A percentile compares a stretch with the other conserved stretches of the same genome.
Conservation (phyloP, 495 filamentous ascomycete genomes). For the Lophium mytilinum region DNA sequence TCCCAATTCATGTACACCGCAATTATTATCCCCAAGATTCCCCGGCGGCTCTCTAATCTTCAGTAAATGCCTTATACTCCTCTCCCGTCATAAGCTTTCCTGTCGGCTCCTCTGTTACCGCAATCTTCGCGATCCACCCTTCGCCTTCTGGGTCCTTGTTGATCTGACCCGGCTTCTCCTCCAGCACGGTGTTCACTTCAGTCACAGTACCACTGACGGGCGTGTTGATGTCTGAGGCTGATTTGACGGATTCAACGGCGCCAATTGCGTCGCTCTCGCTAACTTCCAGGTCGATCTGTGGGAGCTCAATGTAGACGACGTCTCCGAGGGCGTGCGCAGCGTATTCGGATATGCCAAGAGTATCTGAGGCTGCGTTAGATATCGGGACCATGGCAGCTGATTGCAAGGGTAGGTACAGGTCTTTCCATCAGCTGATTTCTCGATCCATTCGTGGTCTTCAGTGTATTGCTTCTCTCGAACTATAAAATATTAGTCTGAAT, state of each 20-base stretch:
- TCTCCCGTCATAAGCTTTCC: conserved; percentile 57
- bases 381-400: not conserved
- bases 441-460: conserved; percentile 96
- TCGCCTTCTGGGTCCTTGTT: conserved; percentile 79
- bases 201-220: conserved; percentile 72
- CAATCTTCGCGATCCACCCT: conserved; percentile 87
- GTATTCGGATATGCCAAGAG: conserved; percentile 83
- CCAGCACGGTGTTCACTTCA: conserved; percentile 60
- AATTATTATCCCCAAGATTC: not conserved
- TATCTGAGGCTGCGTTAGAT: conserved; percentile 40
- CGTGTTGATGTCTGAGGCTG: conserved; percentile 88
- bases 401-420: conserved; percentile 37
- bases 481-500: conserved; percentile 1
- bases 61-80: conserved; percentile 65
- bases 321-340: conserved; percentile 87
- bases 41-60: conserved; percentile 29
- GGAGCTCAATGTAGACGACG: conserved; percentile 94
- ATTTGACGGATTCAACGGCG: conserved; percentile 96
- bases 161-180: conserved; percentile 77
- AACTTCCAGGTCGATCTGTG: conserved; percentile 54
- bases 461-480: conserved; percentile 73
- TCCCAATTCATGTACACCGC: not conserved
- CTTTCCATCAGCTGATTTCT: conserved; percentile 67
- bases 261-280: conserved; percentile 70
- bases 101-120: conserved; percentile 64